A percentile compares a stretch with the other conserved stretches of the same genome.
Conservation (phyloP, 345 rosid genomes). For the Gossypioides kirkii region DNA sequence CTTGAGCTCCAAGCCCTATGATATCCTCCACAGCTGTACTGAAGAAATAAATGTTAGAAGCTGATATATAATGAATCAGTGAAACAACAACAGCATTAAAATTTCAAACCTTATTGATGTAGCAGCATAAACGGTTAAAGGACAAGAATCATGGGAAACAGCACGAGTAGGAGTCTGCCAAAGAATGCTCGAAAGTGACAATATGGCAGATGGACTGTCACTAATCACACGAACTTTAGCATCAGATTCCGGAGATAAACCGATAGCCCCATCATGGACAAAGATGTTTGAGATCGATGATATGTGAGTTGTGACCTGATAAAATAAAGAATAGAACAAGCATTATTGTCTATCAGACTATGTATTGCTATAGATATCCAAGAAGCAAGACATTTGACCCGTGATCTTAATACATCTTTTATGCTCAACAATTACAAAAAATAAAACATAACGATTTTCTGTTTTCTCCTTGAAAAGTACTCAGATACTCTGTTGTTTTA, state of each 20-base stretch:
- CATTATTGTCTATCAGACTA: not conserved
- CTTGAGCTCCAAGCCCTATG: slow-evolving; percentile 28
- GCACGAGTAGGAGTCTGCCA: slow-evolving; percentile 30
- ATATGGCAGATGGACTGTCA: slow-evolving; percentile 30
- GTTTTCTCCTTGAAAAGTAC: not conserved
- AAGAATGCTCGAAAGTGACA: slow-evolving; percentile 23
- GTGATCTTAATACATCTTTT: not conserved
- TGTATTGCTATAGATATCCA: not conserved
- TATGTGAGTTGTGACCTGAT: slow-evolving; percentile 28
- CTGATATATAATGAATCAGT: not conserved
- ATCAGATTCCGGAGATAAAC: slow-evolving; percentile 20
- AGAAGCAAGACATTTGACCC: not conserved
- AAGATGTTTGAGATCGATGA: slow-evolving; percentile 29
- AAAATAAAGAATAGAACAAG: not conserved
- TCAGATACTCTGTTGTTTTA: not conserved
- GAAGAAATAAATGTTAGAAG: slow-evolving; percentile 6
- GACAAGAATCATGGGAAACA: slow-evolving; percentile 39
- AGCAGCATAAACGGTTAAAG: slow-evolving; percentile 32
- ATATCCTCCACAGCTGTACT: slow-evolving; percentile 17
- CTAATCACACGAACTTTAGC: slow-evolving; percentile 40
- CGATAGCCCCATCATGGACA: slow-evolving; percentile 35
- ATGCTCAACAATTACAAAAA: not conserved
- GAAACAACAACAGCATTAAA: slow-evolving; percentile 1
- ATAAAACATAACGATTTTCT: not conserved
- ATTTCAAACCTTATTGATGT: slow-evolving; percentile 29